Base-by-base conservation (phyloP, 2,329 filamentous ascomycete species). In the Fusarium robinianum region DNA sequence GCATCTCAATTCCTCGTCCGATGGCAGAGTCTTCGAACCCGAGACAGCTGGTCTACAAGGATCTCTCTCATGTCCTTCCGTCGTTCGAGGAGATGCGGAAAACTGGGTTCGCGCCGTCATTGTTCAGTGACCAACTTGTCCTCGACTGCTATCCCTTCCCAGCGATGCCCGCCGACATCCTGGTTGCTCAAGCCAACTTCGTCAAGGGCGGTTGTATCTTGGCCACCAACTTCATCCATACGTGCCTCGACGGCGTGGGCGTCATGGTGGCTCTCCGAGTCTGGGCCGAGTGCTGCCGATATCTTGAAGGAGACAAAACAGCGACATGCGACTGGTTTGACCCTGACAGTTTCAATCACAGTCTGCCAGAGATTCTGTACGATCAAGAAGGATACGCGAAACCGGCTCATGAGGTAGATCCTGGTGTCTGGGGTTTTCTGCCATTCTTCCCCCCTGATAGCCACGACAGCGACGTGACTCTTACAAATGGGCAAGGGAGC, bases 201-300 rank as follows among this genome's bases (percentile, higher is more conserved):
- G 53, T 67, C 23, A 25, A 50, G 3, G 64, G 64, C 2, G 65
- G 63, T 1, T 66, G 63, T 23, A 49, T 67, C 3, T 47, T 66
- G 6, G 60, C 60, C 4, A 43, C 49, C 5, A 52, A 61, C 15
- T 38, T 63, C 16, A 59, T 60, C 32, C 63, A 63, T 15, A 49
- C 38, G n/a, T 60, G 53, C 6, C 34, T 63, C 9, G 64, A 67
- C 16, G 64, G 60, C 11, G 40, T 61, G 6, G 65, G 63, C 3
- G 61, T 55, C 30, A 58, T 66, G 26, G 44, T 57, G 1, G 55
- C 61, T 3, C 44, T 67, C 16, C 60, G 52, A 18, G 63, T 54
- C 2, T 66, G 63, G 63, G 62, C 65, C 3, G 65, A 66, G 32
- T 55, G 58, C 32, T 65, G 62, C n/a, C 40, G 61, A 30, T 63